These are phyloP conservation scores for Erysiphe pulchra DNA, from an alignment of 2,329 filamentous ascomycete genomes.

Conservation along the genomic window DNA sequence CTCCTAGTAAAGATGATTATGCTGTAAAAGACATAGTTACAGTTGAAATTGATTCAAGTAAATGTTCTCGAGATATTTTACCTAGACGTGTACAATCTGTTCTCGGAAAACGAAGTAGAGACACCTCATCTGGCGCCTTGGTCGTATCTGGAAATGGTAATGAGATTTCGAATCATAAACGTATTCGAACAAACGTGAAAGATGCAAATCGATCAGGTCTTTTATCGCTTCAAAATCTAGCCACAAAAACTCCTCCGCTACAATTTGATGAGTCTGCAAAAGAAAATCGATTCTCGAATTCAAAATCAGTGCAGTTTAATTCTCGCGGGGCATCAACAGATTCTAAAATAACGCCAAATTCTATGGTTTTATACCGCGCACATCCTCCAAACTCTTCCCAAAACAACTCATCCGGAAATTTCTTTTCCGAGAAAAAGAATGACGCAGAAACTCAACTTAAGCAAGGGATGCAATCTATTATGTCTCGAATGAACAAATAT, in stretches of 20 bases:
- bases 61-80: not conserved
- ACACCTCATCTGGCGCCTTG: not conserved
- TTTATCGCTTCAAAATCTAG: not conserved
- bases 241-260: not conserved
- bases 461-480: slow-evolving; percentile 1
- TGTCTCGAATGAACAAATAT: slow-evolving; percentile 1
- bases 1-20: not conserved
- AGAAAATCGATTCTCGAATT: not conserved
- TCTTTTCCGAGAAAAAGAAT: not conserved
- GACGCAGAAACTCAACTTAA: not conserved
- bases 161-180: not conserved
- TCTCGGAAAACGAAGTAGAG: not conserved
- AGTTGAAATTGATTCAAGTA: not conserved
- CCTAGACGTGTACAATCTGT: not conserved
- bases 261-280: not conserved
- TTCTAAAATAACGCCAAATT: not conserved
- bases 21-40: not conserved
- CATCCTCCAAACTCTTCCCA: not conserved
- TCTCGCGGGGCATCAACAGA: not conserved
- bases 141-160: not conserved
- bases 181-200: not conserved
- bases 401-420: not conserved
- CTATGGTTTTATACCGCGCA: not conserved
- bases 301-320: not conserved
- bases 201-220: not conserved